These are phyloP conservation scores for Smallanthus sonchifolius DNA, from an alignment of 129 eudicot species.

Conservation along the genomic window DNA sequence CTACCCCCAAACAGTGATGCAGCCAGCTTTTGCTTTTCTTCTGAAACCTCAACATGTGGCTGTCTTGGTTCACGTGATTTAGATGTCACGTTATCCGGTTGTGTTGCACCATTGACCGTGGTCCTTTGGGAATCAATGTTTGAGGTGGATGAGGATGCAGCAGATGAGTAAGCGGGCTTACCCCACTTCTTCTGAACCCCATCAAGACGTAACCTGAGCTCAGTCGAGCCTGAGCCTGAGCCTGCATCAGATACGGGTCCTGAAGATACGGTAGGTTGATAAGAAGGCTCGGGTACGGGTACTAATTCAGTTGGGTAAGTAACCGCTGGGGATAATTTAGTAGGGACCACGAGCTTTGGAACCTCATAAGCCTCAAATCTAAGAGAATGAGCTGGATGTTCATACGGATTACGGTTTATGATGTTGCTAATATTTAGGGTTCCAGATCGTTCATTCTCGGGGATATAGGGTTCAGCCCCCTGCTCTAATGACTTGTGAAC, in stretches of 20 bases:
- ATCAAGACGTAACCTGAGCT: constrained; percentile 78
- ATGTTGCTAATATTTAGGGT: constrained; percentile 43
- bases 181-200: constrained; percentile 99
- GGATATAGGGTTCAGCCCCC: constrained; percentile 92
- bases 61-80: constrained; percentile 38
- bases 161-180: constrained; percentile 61
- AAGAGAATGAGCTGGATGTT: constrained; percentile 67
- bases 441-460: constrained; percentile 69
- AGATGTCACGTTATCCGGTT: constrained; percentile 30
- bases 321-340: constrained; percentile 39
- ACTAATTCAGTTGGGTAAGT: constrained; percentile 63
- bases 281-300: constrained; percentile 65
- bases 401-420: constrained; percentile 52
- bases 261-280: constrained; percentile 37
- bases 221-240: constrained; percentile 39
- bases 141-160: constrained; percentile 69
- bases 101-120: constrained; percentile 46
- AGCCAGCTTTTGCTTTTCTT: constrained; percentile 87
- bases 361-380: constrained; percentile 96
- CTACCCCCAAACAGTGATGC: constrained; percentile 85
- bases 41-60: constrained; percentile 58
- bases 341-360: constrained; percentile 70
- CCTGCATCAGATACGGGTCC: constrained; percentile 36
- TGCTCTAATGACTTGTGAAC: constrained; percentile 72
- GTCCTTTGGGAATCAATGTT: constrained; percentile 42